Evolutionary conservation across 2,329 filamentous ascomycete species (phyloP).

Genomic region (Fusarium papillatum): DNA sequence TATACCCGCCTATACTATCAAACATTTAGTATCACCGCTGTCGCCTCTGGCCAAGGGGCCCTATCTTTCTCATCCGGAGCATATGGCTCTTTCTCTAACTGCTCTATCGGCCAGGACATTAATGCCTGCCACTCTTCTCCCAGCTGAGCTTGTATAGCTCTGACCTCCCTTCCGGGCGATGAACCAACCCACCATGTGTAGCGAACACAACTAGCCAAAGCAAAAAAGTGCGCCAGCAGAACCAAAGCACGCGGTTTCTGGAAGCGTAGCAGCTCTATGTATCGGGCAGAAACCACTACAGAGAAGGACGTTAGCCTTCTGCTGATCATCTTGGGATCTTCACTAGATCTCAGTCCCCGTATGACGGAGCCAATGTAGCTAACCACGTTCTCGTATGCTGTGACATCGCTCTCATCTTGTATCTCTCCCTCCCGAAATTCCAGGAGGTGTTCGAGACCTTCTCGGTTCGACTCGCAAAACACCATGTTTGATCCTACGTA

Average conservation of each 20-base stretch:
- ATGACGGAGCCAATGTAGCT: conserved; percentile 35
- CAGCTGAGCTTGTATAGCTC: neutral
- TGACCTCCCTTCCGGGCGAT: neutral
- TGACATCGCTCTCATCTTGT: conserved; percentile 14
- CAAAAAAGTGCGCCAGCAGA: conserved; percentile 43
- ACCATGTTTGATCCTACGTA: neutral
- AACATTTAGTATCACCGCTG: neutral
- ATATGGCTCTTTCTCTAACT: neutral
- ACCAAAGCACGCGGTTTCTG: conserved; percentile 36
- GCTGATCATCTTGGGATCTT: conserved; percentile 24
- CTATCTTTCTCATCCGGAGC: neutral
- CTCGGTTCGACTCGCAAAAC: neutral
- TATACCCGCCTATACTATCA: neutral
- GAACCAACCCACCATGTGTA: conserved; percentile 29
- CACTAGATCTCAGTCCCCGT: conserved; percentile 18
- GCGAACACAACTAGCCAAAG: conserved; percentile 21
- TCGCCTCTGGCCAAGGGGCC: neutral
- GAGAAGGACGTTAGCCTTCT: conserved; percentile 37
- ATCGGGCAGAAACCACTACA: conserved; percentile 30
- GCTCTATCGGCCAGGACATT: neutral
- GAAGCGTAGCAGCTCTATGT: conserved; percentile 30
- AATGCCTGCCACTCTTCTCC: conserved; percentile 4
- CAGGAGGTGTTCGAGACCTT: conserved; percentile 33
- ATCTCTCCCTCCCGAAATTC: conserved; percentile 4
- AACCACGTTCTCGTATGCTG: conserved; percentile 30